Evolutionary conservation across 192 early-diverging fungal species (phyloP).

Genomic region (Coemansia sp.): DNA sequence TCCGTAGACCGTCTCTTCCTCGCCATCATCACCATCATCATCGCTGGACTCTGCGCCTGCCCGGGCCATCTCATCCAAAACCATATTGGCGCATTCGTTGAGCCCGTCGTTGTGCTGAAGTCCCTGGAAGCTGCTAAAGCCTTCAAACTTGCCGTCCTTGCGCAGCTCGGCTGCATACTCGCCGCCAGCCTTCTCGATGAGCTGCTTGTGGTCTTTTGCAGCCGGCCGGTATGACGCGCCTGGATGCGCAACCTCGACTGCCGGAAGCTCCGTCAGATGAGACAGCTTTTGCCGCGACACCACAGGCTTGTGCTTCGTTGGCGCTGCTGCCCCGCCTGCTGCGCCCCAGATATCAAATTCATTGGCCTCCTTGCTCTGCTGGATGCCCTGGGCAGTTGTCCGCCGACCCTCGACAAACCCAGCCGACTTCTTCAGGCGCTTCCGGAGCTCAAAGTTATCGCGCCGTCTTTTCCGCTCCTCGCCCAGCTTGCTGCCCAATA

Average conservation of each 20-base stretch:
- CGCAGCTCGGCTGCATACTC: constrained; percentile 55
- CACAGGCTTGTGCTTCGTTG: neutral
- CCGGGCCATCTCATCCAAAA: constrained; percentile 32
- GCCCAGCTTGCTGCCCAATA: constrained; percentile 17
- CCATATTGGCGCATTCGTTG: constrained; percentile 26
- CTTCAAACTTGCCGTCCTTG: constrained; percentile 10
- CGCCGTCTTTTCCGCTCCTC: constrained; percentile 31
- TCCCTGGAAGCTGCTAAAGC: constrained; percentile 12
- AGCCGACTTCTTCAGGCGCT: constrained; percentile 30
- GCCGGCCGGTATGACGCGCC: constrained; percentile 92
- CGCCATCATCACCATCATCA: constrained; percentile 15
- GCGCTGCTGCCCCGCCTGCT: neutral
- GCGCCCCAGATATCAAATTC: constrained; percentile 43
- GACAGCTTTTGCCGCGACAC: constrained; percentile 20
- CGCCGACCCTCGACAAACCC: constrained; percentile 15
- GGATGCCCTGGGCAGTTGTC: constrained; percentile 6
- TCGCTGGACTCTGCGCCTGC: constrained; percentile 14
- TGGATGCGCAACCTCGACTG: constrained; percentile 73
- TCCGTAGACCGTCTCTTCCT: constrained; percentile 5
- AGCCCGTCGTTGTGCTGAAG: constrained; percentile 13
- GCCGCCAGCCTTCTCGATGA: constrained; percentile 59
- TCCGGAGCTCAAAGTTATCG: constrained; percentile 12
- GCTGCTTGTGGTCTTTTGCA: constrained; percentile 73
- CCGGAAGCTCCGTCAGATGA: constrained; percentile 50
- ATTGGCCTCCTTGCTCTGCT: constrained; percentile 1